phyloP scores from a whole-genome alignment of 768 basidiomycete species.

The Tubosaeta sp. region DNA sequence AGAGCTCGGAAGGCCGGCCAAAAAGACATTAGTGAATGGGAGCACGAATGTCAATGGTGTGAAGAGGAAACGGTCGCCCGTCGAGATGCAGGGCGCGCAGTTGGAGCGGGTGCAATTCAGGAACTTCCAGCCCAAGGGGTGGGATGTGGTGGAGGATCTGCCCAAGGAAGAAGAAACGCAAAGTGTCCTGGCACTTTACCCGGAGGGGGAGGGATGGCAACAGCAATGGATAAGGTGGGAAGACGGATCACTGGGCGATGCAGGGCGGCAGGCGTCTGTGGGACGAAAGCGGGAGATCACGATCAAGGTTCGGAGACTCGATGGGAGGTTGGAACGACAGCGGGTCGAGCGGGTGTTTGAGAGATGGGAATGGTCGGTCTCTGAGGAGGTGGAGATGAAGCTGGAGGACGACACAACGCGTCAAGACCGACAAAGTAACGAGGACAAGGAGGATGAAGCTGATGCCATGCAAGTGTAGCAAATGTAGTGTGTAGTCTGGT shows the following conservation, averaged over 20 bases:
- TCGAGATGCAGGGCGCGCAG: conserved; percentile 10
- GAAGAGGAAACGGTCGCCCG: conserved; percentile 39
- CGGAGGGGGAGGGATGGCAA: conserved; percentile 42
- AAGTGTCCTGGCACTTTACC: conserved; percentile 36
- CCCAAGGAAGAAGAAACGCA: conserved; percentile 40
- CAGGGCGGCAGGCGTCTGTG: conserved; percentile 35
- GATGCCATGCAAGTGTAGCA: conserved; percentile 2
- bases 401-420: conserved; percentile 12
- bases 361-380: conserved; percentile 55
- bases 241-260: conserved; percentile 24
- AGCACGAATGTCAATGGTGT: conserved; percentile 21
- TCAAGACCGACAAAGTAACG: conserved; percentile 13
- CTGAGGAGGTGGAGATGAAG: conserved; percentile 27
- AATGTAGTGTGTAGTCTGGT: not conserved
- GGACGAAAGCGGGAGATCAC: conserved; percentile 45
- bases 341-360: conserved; percentile 65
- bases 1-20: conserved; percentile 27
- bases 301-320: conserved; percentile 55
- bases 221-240: conserved; percentile 40
- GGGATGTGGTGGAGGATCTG: conserved; percentile 52
- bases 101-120: conserved; percentile 39
- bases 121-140: conserved; percentile 65
- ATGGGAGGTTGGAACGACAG: conserved; percentile 62
- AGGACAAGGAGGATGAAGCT: too few species aligned
- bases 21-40: conserved; percentile 24